Evolutionary conservation across 208 protist species (phyloP).

Genomic region (Herpetomonas muscarum): DNA sequence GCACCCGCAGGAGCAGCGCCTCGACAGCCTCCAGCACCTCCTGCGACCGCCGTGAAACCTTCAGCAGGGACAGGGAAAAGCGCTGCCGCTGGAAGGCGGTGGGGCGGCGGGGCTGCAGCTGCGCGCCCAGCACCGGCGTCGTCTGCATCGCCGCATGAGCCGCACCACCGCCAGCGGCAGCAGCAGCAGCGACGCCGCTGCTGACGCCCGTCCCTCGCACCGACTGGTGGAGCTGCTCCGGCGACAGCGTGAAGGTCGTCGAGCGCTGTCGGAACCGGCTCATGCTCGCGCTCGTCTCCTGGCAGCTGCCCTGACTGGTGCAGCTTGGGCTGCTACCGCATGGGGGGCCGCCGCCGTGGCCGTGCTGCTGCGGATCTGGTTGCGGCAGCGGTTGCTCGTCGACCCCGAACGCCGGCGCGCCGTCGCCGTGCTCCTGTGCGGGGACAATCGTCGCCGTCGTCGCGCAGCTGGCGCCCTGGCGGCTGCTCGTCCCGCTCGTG

Average conservation of each 20-base stretch:
- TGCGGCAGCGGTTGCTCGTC: too few species aligned
- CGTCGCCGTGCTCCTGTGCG: too few species aligned
- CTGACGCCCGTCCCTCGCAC: neutral
- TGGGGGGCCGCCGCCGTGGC: neutral
- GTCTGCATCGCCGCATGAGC: neutral
- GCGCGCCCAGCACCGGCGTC: neutral
- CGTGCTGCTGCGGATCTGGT: too few species aligned
- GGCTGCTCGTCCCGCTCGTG: too few species aligned
- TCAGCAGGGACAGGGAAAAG: conserved; percentile 15
- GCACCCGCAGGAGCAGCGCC: conserved; percentile 14
- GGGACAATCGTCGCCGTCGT: too few species aligned
- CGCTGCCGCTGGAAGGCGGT: conserved; percentile 29
- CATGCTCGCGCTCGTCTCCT: neutral
- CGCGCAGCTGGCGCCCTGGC: too few species aligned
- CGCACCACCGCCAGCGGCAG: neutral
- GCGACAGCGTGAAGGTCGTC: neutral
- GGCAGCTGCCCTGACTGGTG: neutral
- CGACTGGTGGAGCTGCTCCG: neutral
- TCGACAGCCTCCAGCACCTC: conserved; percentile 22
- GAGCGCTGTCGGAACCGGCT: neutral
- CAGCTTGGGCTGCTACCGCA: neutral
- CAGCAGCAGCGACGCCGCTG: neutral
- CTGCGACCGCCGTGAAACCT: conserved; percentile 22
- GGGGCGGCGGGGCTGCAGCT: neutral
- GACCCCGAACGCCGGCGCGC: too few species aligned